Evolutionary conservation across 495 filamentous ascomycete genomes (phyloP).

Genomic region (Penicillium verhagenii): DNA sequence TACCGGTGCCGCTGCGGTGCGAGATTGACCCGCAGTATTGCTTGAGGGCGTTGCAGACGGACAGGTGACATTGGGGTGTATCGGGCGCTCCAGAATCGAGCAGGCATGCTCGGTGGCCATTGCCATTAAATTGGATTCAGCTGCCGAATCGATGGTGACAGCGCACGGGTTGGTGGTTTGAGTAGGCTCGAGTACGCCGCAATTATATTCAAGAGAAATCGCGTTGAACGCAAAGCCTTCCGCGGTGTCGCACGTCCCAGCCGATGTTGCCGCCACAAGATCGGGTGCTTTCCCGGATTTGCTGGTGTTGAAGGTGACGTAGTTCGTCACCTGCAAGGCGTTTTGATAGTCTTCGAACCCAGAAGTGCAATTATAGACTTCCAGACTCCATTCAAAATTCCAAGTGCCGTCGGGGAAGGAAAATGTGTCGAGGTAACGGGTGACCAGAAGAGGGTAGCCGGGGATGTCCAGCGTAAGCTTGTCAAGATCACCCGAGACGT

Average conservation of each 20-base stretch:
- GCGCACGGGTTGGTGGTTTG: constrained; percentile 3
- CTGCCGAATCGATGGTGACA: neutral
- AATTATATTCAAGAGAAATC: neutral
- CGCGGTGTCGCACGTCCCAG: neutral
- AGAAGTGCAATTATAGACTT: neutral
- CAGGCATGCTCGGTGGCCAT: neutral
- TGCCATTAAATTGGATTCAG: neutral
- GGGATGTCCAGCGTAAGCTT: neutral
- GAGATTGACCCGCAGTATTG: neutral
- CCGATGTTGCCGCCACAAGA: neutral
- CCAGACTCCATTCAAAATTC: constrained; percentile 1
- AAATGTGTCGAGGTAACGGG: neutral
- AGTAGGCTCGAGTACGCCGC: neutral
- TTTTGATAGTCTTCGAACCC: neutral
- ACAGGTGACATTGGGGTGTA: constrained; percentile 1
- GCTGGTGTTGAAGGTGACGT: neutral
- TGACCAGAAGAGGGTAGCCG: neutral
- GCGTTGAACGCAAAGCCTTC: constrained; percentile 1
- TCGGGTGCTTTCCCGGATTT: neutral
- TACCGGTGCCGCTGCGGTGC: neutral
- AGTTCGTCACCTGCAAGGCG: neutral
- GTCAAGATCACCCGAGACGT: neutral
- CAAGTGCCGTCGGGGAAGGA: neutral
- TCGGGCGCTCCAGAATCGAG: neutral
- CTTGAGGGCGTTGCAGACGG: neutral